phyloP scores from a whole-genome alignment of 352 stramenopile species.

The Globisporangium viniferum region DNA sequence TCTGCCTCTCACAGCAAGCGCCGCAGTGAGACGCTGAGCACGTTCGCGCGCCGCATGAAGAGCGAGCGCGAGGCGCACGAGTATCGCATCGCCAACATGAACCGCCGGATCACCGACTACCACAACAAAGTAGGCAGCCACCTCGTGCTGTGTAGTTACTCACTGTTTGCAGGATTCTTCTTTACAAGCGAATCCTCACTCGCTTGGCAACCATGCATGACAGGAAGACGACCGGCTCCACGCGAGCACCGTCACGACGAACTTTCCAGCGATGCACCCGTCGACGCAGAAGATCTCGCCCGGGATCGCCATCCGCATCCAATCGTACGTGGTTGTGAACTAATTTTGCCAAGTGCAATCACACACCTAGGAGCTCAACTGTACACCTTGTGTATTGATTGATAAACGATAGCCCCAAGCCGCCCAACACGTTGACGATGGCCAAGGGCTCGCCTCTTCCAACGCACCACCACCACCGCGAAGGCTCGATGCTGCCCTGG shows the following conservation, averaged over 20 bases:
- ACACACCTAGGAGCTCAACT: neutral
- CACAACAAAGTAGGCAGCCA: constrained; percentile 46
- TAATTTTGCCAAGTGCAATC: neutral
- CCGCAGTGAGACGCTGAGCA: constrained; percentile 54
- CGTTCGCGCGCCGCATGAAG: constrained; percentile 54
- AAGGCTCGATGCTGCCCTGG: constrained; percentile 23
- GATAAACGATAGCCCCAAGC: constrained; percentile 38
- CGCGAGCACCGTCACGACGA: constrained; percentile 60
- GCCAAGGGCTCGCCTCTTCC: constrained; percentile 26
- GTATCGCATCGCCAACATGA: constrained; percentile 73
- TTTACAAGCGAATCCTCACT: neutral
- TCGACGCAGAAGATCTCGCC: constrained; percentile 66
- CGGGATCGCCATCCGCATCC: constrained; percentile 58
- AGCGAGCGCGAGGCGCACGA: constrained; percentile 55
- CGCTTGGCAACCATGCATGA: neutral
- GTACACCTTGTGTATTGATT: neutral
- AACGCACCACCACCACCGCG: neutral
- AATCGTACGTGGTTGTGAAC: constrained; percentile 36
- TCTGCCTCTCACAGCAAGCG: neutral
- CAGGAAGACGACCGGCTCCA: constrained; percentile 67
- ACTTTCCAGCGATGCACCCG: constrained; percentile 82
- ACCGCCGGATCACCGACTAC: constrained; percentile 77
- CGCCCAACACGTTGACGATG: constrained; percentile 53
- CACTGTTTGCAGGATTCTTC: neutral
- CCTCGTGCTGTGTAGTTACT: neutral